Base-by-base conservation (phyloP, 2,329 filamentous ascomycete genomes). In the Epichloe gansuensis region DNA sequence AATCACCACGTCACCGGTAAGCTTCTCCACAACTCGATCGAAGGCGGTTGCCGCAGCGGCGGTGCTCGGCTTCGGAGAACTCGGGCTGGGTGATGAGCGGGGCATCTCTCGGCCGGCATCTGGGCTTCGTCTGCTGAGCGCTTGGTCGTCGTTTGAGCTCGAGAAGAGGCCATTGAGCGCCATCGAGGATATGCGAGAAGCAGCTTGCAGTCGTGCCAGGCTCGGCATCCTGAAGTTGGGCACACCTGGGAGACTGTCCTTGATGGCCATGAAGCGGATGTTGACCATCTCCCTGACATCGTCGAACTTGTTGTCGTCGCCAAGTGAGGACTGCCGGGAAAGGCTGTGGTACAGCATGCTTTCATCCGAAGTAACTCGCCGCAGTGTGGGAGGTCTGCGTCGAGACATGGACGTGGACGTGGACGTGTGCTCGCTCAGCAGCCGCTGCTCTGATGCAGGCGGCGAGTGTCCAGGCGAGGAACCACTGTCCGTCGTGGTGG, bases 251-350 rank as follows among this genome's bases (percentile, higher is more conserved):
- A 87, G 80, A 62, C 85, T 94, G 64, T 96, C 90, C 62, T 83
- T 86, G 64, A 97, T 87, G 4, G 91, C 91, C 69, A 95, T 95
- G 62, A 93, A 76, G 42, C 91, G 79, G 59, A 86, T 89, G 61
- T 96, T 97, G 58, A 91, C 85, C 71, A 93, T 87, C 55, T 88
- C 85, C 43, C 83, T 80, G 12, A 95, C 81, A 65, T 93, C 75
- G 48, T 85, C 80, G 65, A 93, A 97, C 44, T 84, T 78, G 40
- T 81, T 80, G 60, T 91, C 87, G 62, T 96, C 88, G 2, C 90
- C 90, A 0, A 94, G 75, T 0, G 89, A 94, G 0, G 89, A 93
- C 1, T 85, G 82, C 27, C 82, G 76, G 0, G 90, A 95, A 3
- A 89, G 71, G 4, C 80, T 82, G 58, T 87, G 81, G 59, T 85